Evolutionary conservation across 441 rosid species (phyloP), one percentile per base, ranked within the genome.

Genomic region (Sinapis alba): DNA sequence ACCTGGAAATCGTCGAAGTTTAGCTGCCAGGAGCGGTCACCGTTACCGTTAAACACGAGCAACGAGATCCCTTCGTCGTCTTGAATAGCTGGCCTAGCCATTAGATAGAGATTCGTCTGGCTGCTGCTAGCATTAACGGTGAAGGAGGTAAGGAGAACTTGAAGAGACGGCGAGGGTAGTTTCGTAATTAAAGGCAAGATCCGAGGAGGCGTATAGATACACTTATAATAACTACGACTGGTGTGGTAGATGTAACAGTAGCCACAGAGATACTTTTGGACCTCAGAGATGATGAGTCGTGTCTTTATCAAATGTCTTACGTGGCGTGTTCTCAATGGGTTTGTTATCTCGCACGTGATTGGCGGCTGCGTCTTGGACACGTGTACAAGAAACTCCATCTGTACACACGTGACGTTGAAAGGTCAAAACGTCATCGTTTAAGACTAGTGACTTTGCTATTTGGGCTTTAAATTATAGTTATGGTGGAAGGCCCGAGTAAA

Each of bases 1-100:
- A 88, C 66, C 83, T 85, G 90, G 75, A 83, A 80, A 9, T 90
- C 89, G 16, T 90, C 93, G 81, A 95, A 95, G 86, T 95, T 95
- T 45, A 95, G 75, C 74, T 93, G 92, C 99, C 98, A 95, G 4
- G 99, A 91, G 1, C 53, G 63, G 64, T 90, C 97, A 15, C 82
- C 89, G 72, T 81, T 81, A 76, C 51, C 74, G 62, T 81, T 74
- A 43, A 65, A 78, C 12, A 81, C 36, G 80, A 89, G 80, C 58
- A 91, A 84, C 16, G 84, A 76, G 59, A 81, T 81, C 79, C 83
- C 97, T 85, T 91, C 98, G 10, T 87, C 96, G 51, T 66, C 81
- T 24, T 13, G 16, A 11, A 30, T 60, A 56, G 21, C 75, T 67
- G 84, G 80, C 47, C 73, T 85, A 76, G 45, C 82, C 96, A 88